phyloP scores from a whole-genome alignment of 1,284 basidiomycete species.

The Sporisorium graminicola region DNA sequence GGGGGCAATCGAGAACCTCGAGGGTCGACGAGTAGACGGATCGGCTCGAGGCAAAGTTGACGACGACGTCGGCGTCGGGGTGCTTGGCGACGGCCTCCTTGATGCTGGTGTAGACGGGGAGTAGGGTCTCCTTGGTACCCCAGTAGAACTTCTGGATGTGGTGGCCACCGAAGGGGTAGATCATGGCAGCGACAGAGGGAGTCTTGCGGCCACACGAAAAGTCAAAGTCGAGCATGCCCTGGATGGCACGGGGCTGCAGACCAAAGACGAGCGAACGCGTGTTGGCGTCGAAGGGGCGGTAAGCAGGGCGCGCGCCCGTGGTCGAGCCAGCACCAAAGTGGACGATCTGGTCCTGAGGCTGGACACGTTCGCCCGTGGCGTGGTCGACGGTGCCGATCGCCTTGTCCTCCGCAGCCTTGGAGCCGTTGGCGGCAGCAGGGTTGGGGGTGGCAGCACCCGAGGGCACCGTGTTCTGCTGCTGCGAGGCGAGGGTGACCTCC shows the following conservation, averaged over 20 bases:
- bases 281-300: constrained; percentile 78
- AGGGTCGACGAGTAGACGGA: constrained; percentile 95
- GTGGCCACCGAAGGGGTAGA: constrained; percentile 99
- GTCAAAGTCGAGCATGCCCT: constrained; percentile 99
- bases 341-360: constrained; percentile 86
- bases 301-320: constrained; percentile 57
- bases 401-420: constrained; percentile 63
- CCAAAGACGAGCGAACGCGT: constrained; percentile 98
- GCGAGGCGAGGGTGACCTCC: constrained; percentile 70
- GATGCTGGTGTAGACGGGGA: constrained; percentile 95
- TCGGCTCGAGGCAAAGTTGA: constrained; percentile 96
- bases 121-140: constrained; percentile 98
- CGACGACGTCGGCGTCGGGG: constrained; percentile 94
- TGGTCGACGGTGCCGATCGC: constrained; percentile 82
- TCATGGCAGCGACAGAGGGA: constrained; percentile 99
- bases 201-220: constrained; percentile 92
- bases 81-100: constrained; percentile 94
- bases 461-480: constrained; percentile 69
- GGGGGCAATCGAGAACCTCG: constrained; percentile 82
- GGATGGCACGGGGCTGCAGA: constrained; percentile 98
- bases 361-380: constrained; percentile 79
- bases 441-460: constrained; percentile 59
- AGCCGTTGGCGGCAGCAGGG: constrained; percentile 45
- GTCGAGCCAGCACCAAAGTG: constrained; percentile 76
- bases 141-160: constrained; percentile 99